phyloP scores from a whole-genome alignment of 306 rosid species.

The Calophaca sinica region DNA sequence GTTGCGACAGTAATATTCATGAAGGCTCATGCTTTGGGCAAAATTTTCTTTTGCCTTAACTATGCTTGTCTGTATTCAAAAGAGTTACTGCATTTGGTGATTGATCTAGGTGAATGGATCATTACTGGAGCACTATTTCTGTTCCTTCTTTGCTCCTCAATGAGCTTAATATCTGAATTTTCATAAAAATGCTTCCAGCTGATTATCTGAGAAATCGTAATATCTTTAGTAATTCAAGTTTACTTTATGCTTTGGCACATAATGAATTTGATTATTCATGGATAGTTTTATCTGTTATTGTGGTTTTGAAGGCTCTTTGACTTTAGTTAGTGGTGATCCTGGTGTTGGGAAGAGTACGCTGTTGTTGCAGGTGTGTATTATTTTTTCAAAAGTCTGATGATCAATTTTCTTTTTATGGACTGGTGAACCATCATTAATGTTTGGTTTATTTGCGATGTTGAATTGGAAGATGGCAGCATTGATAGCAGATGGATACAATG shows the following conservation, averaged over 20 bases:
- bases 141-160: background rate
- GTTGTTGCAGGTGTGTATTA: slow-evolving; percentile 73
- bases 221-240: slow-evolving; percentile 24
- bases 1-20: background rate
- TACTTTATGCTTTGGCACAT: slow-evolving; percentile 20
- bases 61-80: slow-evolving; percentile 17
- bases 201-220: slow-evolving; percentile 9
- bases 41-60: background rate
- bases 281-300: slow-evolving; percentile 42
- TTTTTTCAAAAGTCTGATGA: slow-evolving; percentile 25
- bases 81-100: slow-evolving; percentile 16
- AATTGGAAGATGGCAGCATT: slow-evolving; percentile 75
- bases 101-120: slow-evolving; percentile 18
- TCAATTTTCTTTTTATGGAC: slow-evolving; percentile 20
- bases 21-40: background rate
- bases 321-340: slow-evolving; percentile 92
- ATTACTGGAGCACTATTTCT: background rate
- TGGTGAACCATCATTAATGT: slow-evolving; percentile 25
- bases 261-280: slow-evolving; percentile 16
- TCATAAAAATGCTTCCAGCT: slow-evolving; percentile 11
- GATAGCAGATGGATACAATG: slow-evolving; percentile 64
- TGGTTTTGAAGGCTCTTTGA: slow-evolving; percentile 80
- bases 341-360: slow-evolving; percentile 99
- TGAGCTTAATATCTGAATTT: slow-evolving; percentile 18
- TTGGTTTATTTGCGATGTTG: slow-evolving; percentile 32